Evolutionary conservation across 176 grass and related monocot species (phyloP), one percentile per base, ranked within the genome.

Genomic region (Phragmites australis): DNA sequence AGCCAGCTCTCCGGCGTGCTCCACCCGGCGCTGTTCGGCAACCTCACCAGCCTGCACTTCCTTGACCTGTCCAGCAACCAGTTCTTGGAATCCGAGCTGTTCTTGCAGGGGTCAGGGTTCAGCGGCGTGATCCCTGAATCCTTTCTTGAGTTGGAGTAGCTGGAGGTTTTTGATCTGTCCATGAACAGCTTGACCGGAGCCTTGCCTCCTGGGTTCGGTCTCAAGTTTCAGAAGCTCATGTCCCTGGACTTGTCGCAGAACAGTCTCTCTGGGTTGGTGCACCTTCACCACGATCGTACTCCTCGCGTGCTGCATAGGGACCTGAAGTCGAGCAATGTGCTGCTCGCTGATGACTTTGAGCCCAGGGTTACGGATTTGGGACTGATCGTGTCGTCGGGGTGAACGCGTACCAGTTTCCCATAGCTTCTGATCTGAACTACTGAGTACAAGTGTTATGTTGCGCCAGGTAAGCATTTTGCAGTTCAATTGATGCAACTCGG

Each of bases 11-110:
- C 90, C 65, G 90, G 93, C 78, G 81, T 79, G 29, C 77, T 97
- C 34, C 88, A 84, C 72, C 90, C 88, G 61, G 72, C 85, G 75
- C 80, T 86, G 6, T 68, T 97, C 57, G 16, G 23, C 6, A 97
- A 93, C 83, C 78, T 97, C 34, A 97, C 82, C 58, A 18, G 82
- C 31, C 76, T 97, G 5, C 90, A 69, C 52, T 59, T 87, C 34
- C 72, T 97, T 9, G 93, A 97, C 81, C 75, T 97, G 65, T 97
- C 93, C 44, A 46, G 80, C 21, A 97, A 93, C 89, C 83, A 75
- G 54, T 90, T 86, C 78, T 6, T 82, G 21, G 79, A 75, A 44
- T 93, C 93, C 52, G 80, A 84, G 71, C 74, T 97, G 40, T 72
- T 82, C 72, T 56, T 97, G 85, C 88, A 89, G 75, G 89, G 56